A percentile compares a stretch with the other conserved stretches of the same genome.
phyloP scores from a whole-genome alignment of 805 yeast genomes.

The Starmera pachycereana region DNA sequence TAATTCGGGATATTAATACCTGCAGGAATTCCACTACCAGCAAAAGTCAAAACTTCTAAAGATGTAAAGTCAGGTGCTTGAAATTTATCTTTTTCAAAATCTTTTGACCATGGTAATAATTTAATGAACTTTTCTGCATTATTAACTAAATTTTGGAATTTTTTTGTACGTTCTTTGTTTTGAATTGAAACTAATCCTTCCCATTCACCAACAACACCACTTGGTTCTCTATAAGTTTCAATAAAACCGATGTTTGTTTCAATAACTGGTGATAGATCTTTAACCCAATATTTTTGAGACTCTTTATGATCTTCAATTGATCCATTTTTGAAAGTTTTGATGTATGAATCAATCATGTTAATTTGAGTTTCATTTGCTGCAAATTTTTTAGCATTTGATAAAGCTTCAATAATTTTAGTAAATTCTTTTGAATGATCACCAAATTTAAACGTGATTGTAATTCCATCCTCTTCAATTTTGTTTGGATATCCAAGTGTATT shows the following conservation, averaged over 20 bases:
- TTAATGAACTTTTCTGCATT: slow-evolving; percentile 56
- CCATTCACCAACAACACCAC: slow-evolving; percentile 91
- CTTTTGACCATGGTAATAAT: slow-evolving; percentile 67
- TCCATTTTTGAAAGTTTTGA: slow-evolving; percentile 66
- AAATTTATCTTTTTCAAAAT: slow-evolving; percentile 74
- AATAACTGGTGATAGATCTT: slow-evolving; percentile 69
- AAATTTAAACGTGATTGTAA: slow-evolving; percentile 42
- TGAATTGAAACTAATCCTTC: slow-evolving; percentile 88
- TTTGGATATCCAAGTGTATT: slow-evolving; percentile 49
- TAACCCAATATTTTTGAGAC: slow-evolving; percentile 82
- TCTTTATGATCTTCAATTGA: slow-evolving; percentile 78
- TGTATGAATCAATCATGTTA: slow-evolving; percentile 56
- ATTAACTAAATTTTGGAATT: slow-evolving; percentile 59
- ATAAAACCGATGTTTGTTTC: slow-evolving; percentile 84
- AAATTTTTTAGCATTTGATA: slow-evolving; percentile 44
- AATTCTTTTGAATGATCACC: slow-evolving; percentile 75
- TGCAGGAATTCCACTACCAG: slow-evolving; percentile 86
- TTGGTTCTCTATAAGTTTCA: slow-evolving; percentile 88
- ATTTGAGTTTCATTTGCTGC: slow-evolving; percentile 69
- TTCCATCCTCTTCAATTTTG: slow-evolving; percentile 28
- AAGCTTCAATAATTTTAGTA: slow-evolving; percentile 40
- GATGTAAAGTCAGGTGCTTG: slow-evolving; percentile 92
- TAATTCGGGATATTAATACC: slow-evolving; percentile 91
- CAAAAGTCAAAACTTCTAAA: slow-evolving; percentile 79
- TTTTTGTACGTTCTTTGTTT: slow-evolving; percentile 75